Evolutionary conservation across 306 rosid genomes (phyloP), one percentile per base, ranked within the genome.

Genomic region (Morella rubra): DNA sequence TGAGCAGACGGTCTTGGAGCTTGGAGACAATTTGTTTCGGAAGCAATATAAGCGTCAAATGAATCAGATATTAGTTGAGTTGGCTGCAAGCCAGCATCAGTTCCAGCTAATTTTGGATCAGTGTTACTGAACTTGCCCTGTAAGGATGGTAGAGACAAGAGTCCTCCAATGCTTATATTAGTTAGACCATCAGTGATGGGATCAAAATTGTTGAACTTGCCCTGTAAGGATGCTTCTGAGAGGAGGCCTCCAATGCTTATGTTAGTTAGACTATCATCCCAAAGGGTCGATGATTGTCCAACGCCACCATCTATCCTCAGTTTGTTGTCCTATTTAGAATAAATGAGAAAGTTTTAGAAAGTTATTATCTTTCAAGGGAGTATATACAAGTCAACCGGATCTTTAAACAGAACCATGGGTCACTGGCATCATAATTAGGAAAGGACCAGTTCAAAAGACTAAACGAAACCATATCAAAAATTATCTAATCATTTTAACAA

Each of bases 61-160:
- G 89, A 86, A 71, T 90, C 98, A 74, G 84, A 72, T 60, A 81
- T 79, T 60, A 78, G 72, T 75, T 84, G 88, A 86, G 83, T 58
- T 37, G 82, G 69, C 74, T 82, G 91, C 79, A 66, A 75, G 79
- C 80, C 79, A 53, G 73, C 76, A 50, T 58, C 82, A 74, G 79
- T 73, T 67, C 68, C 80, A 61, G 68, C 71, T 56, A 76, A 56
- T 76, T 88, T 85, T 60, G 79, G 76, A 79, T 81, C 86, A 54
- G 53, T 52, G 55, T 52, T 71, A 53, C 42, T 66, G 24, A 76
- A 59, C 73, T 69, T 83, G 1, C 86, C 90, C 80, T 67, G 84
- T 53, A 90, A 80, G 64, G 97, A 92, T 79, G 85, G 90, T 82
- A 85, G 95, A 65, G 95, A 86, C 19, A 91, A 74, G 64, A 88